phyloP scores from a whole-genome alignment of 2,329 filamentous ascomycete genomes.

The Epichloe glyceriae region DNA sequence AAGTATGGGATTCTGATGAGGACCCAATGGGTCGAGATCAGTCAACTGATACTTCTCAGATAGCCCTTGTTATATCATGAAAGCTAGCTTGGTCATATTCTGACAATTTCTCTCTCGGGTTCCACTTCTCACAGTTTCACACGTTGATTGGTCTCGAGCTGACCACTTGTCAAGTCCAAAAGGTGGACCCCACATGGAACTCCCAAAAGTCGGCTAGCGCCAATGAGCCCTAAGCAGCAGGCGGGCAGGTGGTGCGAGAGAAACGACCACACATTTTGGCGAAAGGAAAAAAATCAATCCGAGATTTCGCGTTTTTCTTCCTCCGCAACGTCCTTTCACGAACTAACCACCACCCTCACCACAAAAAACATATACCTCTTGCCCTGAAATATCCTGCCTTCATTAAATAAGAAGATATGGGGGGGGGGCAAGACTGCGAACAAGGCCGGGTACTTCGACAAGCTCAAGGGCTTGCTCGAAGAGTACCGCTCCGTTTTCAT shows the following conservation, averaged over 20 bases:
- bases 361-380: slow-evolving; percentile 22
- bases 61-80: neutral
- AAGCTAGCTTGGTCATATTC: neutral
- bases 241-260: neutral
- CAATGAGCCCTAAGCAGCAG: slow-evolving; percentile 24
- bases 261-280: slow-evolving; percentile 18
- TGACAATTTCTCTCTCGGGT: neutral
- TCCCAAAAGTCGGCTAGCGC: slow-evolving; percentile 15
- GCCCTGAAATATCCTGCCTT: slow-evolving; percentile 99
- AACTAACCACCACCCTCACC: slow-evolving; percentile 11
- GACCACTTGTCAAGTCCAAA: neutral
- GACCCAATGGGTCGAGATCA: neutral
- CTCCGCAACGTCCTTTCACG: neutral
- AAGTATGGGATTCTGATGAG: neutral
- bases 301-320: slow-evolving; percentile 9
- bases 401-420: slow-evolving; percentile 89
- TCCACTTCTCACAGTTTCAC: neutral
- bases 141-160: neutral
- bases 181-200: neutral
- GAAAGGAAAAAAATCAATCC: slow-evolving; percentile 9
- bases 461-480: slow-evolving; percentile 95
- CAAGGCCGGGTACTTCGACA: slow-evolving; percentile 98
- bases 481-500: slow-evolving; percentile 98
- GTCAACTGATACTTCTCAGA: neutral
- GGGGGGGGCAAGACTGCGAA: slow-evolving; percentile 93